Percentiles rank a stretch among this genome's conserved stretches.
Conservation (phyloP, 352 stramenopile genomes). For the Discostella stelligera region DNA sequence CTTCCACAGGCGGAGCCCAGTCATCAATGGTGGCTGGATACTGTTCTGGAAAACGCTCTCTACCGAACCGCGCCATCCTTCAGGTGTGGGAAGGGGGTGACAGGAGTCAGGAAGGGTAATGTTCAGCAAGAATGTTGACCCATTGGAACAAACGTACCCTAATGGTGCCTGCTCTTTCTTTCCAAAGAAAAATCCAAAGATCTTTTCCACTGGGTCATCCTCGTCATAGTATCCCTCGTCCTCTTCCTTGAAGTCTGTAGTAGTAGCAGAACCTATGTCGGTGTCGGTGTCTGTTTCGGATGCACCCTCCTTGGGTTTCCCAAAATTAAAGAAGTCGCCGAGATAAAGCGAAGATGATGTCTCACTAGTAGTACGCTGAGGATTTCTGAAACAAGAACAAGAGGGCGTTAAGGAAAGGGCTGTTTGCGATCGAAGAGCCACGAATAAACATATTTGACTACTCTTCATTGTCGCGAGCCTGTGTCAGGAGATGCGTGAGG, state of each 20-base stretch:
- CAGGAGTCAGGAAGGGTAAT: background rate
- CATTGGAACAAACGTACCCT: constrained; percentile 21
- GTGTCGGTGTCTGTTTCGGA: background rate
- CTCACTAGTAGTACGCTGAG: background rate
- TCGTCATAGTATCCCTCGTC: constrained; percentile 45
- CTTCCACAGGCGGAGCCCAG: constrained; percentile 66
- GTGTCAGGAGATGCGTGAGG: too few relatives aligned
- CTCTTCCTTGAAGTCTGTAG: constrained; percentile 7
- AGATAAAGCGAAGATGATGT: constrained; percentile 32
- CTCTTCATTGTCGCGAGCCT: too few relatives aligned
- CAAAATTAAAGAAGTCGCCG: constrained; percentile 62
- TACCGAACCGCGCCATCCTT: constrained; percentile 55
- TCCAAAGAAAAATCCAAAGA: constrained; percentile 84
- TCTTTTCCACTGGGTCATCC: constrained; percentile 81
- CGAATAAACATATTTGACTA: background rate
- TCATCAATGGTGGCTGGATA: constrained; percentile 73
- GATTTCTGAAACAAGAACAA: background rate
- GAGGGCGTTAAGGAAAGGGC: constrained; percentile 4
- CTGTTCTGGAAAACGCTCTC: constrained; percentile 77
- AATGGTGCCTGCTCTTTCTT: constrained; percentile 73
- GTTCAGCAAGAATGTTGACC: constrained; percentile 10
- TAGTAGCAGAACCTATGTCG: background rate
- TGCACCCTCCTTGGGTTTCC: constrained; percentile 37
- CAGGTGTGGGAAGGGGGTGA: too few relatives aligned
- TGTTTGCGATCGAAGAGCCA: background rate